Evolutionary conservation across 768 basidiomycete genomes (phyloP).

Genomic region (Ramaria rubella): DNA sequence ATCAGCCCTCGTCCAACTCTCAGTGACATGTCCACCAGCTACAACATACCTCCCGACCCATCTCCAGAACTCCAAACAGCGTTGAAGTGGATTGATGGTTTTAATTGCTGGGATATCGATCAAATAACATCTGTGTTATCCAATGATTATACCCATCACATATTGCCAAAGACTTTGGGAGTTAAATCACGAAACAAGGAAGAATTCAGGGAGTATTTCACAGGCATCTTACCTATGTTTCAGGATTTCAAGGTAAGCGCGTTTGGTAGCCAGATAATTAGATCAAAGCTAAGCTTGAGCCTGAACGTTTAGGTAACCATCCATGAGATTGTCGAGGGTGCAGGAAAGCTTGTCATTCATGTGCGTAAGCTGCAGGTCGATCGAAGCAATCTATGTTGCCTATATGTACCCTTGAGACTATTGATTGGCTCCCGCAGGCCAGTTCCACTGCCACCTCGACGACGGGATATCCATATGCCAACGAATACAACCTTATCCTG

Average conservation of each 20-base stretch:
- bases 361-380: not conserved
- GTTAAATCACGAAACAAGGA: not conserved
- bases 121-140: not conserved
- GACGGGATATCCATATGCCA: slow-evolving; percentile 17
- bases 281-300: not conserved
- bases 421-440: no score
- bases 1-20: no score
- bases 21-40: not conserved
- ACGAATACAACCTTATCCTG: slow-evolving; percentile 16
- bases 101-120: not conserved
- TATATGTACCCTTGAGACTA: no score
- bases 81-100: not conserved
- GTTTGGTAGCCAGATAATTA: not conserved
- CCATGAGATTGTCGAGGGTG: not conserved
- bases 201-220: not conserved
- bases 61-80: not conserved
- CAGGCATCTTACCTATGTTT: not conserved
- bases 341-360: not conserved
- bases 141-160: not conserved
- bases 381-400: no score
- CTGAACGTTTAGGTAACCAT: not conserved
- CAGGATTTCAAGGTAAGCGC: not conserved
- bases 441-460: slow-evolving; percentile 22
- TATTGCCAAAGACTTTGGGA: not conserved
- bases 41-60: not conserved